Evolutionary conservation across 2,329 filamentous ascomycete species (phyloP), one percentile per base, ranked within the genome.

Genomic region (Beauveria sp.): DNA sequence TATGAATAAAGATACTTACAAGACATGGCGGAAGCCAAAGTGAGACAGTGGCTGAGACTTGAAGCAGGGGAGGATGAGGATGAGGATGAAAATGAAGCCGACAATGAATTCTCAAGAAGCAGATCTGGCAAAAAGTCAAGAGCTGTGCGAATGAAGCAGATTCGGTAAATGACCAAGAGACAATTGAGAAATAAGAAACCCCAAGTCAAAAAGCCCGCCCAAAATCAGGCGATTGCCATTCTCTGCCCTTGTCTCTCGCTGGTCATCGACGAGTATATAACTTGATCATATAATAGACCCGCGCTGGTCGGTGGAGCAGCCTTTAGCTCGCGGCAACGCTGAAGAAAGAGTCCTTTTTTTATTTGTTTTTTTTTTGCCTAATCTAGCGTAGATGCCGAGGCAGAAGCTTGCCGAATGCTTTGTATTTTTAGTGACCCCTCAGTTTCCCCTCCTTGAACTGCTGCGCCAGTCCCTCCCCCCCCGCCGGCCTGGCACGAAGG

Each of bases 401-500:
- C 49, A 60, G 48, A 59, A 28, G 48, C 49, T 51, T 51, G 49
- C 38, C 48, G 48, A 38, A 34, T 14, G 43, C 43, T 48, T 9
- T 22, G 9, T 38, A 12, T 48, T 46, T 6, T 24, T 22, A 48
- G 42, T 48, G 54, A 60, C 57, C 49, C 57, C 57, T 60, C 57
- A 60, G 49, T 52, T 53, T 60, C 57, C 57, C 57, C 57, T 60
- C 57, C 28, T 50, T 50, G 50, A 46, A 22, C 38, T 26, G 20
- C 22, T 7, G 12, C 43, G 12, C 12, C 56, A 18, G 10, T 16
- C 22, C 3, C 12, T 24, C 40, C 22, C 24, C n/a, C 38, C 22
- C 43, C 28, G 2, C 26, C 22, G 12, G 46, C 22, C n/a, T 14
- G 54, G 6, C 26, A 1, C 7, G 7, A 28, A 28, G 26, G 9